phyloP scores from a whole-genome alignment of 768 basidiomycete species.

The Candolleomyces aberdarensis region DNA sequence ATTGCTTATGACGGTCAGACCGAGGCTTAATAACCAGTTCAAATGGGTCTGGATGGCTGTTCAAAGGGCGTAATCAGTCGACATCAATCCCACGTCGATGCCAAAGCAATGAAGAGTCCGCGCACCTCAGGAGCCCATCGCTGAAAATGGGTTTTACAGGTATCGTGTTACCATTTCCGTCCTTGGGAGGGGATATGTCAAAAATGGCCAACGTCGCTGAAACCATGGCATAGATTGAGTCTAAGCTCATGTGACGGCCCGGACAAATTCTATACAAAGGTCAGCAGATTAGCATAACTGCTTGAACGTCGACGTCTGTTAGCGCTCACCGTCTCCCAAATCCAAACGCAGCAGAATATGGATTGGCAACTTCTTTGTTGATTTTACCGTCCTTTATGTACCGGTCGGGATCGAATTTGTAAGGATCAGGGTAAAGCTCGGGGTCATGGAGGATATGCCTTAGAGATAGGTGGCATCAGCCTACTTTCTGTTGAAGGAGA shows the following conservation, averaged over 20 bases:
- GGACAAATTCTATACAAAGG: constrained; percentile 26
- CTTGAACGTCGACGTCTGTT: neutral
- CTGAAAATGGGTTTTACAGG: no score
- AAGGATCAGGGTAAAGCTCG: constrained; percentile 30
- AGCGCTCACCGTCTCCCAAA: constrained; percentile 37
- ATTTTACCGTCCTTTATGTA: constrained; percentile 39
- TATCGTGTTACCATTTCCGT: constrained; percentile 12
- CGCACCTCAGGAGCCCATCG: no score
- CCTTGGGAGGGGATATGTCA: constrained; percentile 21
- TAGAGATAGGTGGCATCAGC: neutral
- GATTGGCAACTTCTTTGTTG: constrained; percentile 26
- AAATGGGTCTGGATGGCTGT: no score
- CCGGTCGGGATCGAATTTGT: constrained; percentile 42
- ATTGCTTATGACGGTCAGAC: no score
- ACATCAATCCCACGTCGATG: no score
- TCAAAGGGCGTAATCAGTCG: no score
- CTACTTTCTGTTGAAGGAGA: neutral
- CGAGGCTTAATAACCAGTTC: no score
- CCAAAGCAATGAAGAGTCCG: no score
- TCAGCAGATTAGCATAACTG: neutral
- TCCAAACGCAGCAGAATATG: constrained; percentile 34
- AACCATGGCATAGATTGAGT: constrained; percentile 29
- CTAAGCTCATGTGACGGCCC: constrained; percentile 25
- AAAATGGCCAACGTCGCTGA: constrained; percentile 29
- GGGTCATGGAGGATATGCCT: constrained; percentile 35